These are phyloP conservation scores for Schizonepeta tenuifolia DNA, from an alignment of 257 asterid genomes.

Conservation along the genomic window DNA sequence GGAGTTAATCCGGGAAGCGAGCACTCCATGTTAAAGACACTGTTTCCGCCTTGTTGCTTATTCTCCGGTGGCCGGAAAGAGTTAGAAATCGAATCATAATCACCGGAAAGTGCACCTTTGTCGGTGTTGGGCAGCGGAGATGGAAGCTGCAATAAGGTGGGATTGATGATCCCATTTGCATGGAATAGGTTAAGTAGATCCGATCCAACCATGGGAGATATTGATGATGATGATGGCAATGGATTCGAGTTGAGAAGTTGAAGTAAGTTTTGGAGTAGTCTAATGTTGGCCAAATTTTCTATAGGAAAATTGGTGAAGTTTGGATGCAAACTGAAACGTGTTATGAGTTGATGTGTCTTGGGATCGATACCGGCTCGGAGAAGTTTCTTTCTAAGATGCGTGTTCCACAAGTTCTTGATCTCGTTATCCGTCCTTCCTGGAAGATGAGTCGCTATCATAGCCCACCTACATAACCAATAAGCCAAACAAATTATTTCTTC, in stretches of 20 bases:
- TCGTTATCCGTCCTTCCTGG: slow-evolving; percentile 76
- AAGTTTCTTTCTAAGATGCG: slow-evolving; percentile 59
- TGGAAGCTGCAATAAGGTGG: slow-evolving; percentile 7
- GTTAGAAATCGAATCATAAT: slow-evolving; percentile 21
- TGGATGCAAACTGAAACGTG: slow-evolving; percentile 31
- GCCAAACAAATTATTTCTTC: too few relatives aligned
- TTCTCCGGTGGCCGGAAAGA: slow-evolving; percentile 20
- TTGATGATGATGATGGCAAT: slow-evolving; percentile 29
- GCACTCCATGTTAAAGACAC: slow-evolving; percentile 26
- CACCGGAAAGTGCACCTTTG: not conserved
- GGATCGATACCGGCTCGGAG: slow-evolving; percentile 59
- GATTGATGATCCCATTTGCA: slow-evolving; percentile 16
- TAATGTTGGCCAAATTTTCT: slow-evolving; percentile 42
- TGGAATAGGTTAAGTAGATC: slow-evolving; percentile 7
- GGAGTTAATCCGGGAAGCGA: slow-evolving; percentile 51
- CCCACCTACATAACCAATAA: slow-evolving; percentile 50
- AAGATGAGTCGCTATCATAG: slow-evolving; percentile 61
- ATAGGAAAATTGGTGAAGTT: slow-evolving; percentile 31
- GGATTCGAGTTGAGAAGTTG: slow-evolving; percentile 43
- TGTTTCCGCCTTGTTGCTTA: not conserved
- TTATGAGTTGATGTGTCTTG: slow-evolving; percentile 48
- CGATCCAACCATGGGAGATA: slow-evolving; percentile 25
- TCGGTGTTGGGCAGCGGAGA: slow-evolving; percentile 9
- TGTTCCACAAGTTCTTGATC: slow-evolving; percentile 72
- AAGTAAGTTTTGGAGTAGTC: slow-evolving; percentile 40